phyloP scores from a whole-genome alignment of 2,329 filamentous ascomycete genomes.

The Aspergillus ustus region DNA sequence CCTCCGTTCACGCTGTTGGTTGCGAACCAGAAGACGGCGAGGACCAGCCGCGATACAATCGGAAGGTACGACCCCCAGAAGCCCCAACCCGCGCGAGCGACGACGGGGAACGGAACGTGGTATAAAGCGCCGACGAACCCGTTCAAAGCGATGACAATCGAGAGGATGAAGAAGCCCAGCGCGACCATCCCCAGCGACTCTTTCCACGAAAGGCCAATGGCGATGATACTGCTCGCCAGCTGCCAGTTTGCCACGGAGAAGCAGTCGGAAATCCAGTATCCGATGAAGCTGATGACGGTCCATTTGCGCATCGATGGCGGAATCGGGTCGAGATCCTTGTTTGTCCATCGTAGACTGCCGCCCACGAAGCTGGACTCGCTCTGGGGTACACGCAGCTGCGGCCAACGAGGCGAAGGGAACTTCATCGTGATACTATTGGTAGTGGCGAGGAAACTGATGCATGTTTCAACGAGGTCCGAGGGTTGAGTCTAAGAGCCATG shows the following conservation, averaged over 20 bases:
- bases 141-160: slow-evolving; percentile 20
- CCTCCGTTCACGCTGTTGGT: neutral
- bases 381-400: slow-evolving; percentile 51
- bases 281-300: slow-evolving; percentile 51
- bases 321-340: slow-evolving; percentile 56
- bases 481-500: too few species aligned
- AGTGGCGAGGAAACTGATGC: too few species aligned
- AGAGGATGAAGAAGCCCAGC: slow-evolving; percentile 58
- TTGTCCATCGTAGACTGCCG: slow-evolving; percentile 51
- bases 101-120: neutral
- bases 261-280: slow-evolving; percentile 59
- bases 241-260: slow-evolving; percentile 61
- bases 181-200: slow-evolving; percentile 56
- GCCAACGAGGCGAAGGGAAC: slow-evolving; percentile 28
- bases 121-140: neutral
- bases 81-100: neutral
- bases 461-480: too few species aligned
- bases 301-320: slow-evolving; percentile 51
- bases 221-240: slow-evolving; percentile 54
- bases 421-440: neutral
- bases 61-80: neutral
- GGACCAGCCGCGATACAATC: neutral
- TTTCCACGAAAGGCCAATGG: slow-evolving; percentile 59
- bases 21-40: neutral
- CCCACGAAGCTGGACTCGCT: slow-evolving; percentile 51